These are phyloP conservation scores for Marchantia polymorpha DNA, from an alignment of 225 moss, liverwort and hornwort genomes.

Conservation along the genomic window DNA sequence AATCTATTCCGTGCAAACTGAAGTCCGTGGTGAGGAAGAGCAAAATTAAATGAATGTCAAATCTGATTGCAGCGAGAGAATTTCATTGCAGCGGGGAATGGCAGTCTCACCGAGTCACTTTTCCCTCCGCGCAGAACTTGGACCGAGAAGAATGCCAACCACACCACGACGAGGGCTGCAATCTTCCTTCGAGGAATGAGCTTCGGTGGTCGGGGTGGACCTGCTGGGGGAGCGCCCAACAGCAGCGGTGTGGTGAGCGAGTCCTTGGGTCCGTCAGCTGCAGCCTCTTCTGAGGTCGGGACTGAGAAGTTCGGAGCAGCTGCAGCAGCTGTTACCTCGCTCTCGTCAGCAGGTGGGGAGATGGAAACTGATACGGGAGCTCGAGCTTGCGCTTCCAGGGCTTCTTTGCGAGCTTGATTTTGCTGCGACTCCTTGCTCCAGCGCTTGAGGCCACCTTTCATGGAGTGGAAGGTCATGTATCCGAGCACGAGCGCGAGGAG, in stretches of 20 bases:
- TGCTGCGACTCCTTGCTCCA: slow-evolving; percentile 32
- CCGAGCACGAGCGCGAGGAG: slow-evolving; percentile 28
- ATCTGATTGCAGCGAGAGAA: no score
- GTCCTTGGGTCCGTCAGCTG: neutral
- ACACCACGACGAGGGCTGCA: slow-evolving; percentile 49
- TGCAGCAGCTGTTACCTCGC: no score
- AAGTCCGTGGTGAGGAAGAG: no score
- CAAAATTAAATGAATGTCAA: no score
- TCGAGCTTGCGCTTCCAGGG: neutral
- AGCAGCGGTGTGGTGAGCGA: neutral
- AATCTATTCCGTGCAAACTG: no score
- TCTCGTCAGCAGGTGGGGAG: neutral
- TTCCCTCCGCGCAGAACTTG: slow-evolving; percentile 73
- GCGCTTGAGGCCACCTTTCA: slow-evolving; percentile 19
- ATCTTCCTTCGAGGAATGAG: slow-evolving; percentile 34
- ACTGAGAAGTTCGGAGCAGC: neutral
- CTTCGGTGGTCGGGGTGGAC: no score
- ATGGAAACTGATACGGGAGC: neutral
- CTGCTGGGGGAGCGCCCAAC: neutral
- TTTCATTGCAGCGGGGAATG: neutral
- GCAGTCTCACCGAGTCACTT: slow-evolving; percentile 45
- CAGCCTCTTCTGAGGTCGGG: neutral
- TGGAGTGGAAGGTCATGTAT: slow-evolving; percentile 29
- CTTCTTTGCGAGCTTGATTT: neutral
- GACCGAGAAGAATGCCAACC: slow-evolving; percentile 63